phyloP scores from a whole-genome alignment of 2,329 filamentous ascomycete species.

The Penicillium sp. region DNA sequence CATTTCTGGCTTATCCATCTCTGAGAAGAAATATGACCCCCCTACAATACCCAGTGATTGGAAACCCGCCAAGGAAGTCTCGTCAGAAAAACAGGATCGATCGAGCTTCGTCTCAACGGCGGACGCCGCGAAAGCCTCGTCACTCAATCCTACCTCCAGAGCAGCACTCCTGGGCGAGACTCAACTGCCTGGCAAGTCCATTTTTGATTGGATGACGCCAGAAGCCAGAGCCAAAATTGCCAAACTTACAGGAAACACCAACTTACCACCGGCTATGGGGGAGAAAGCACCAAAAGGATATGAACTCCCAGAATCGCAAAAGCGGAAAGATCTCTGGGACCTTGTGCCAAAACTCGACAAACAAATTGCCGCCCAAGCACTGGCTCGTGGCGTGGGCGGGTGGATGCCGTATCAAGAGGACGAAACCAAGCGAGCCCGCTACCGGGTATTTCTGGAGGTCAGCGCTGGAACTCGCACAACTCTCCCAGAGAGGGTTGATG shows the following conservation, averaged over 20 bases:
- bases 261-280: constrained; percentile 75
- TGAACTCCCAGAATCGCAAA: constrained; percentile 64
- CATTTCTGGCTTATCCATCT: constrained; percentile 50
- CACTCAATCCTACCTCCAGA: constrained; percentile 72
- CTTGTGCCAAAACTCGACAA: constrained; percentile 67
- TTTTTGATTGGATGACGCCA: constrained; percentile 88
- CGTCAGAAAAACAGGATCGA: constrained; percentile 35
- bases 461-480: constrained; percentile 63
- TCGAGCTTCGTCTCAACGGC: constrained; percentile 64
- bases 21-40: constrained; percentile 48
- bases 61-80: constrained; percentile 60
- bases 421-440: constrained; percentile 74
- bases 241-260: constrained; percentile 69
- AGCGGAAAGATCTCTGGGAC: constrained; percentile 58
- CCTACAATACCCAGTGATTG: constrained; percentile 60
- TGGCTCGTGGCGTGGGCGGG: constrained; percentile 64
- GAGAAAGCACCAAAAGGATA: constrained; percentile 69
- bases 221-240: constrained; percentile 76
- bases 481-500: constrained; percentile 58
- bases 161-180: constrained; percentile 80
- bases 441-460: constrained; percentile 77
- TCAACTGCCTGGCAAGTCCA: constrained; percentile 82
- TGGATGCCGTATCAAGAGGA: constrained; percentile 86
- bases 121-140: constrained; percentile 76
- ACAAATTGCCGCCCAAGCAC: constrained; percentile 66